Base-by-base conservation (phyloP, 169 alveolate genomes). In the Eimeria sp. region DNA sequence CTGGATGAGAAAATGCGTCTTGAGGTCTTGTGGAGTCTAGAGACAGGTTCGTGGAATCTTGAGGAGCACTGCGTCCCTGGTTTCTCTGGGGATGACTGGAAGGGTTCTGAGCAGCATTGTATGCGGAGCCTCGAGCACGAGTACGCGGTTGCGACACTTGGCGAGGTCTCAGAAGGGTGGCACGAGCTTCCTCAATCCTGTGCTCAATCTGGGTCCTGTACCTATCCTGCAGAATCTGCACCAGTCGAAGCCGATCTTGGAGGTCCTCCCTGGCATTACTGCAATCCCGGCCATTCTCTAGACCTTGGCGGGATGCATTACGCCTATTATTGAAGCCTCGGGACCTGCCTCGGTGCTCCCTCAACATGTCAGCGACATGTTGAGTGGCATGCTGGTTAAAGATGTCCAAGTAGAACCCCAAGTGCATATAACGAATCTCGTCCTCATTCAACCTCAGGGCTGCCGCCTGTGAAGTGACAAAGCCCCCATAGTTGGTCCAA, bases 181-280 rank as follows among this genome's bases (percentile, higher is more conserved):
- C 5, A 13, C 84, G 49, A 20, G 40, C 13, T n/a, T 73, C 34
- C 84, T 30, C 57, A 9, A 73, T 73, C 22, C 84, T 30, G 7
- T 7, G 58, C 54, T 73, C 84, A 18, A 73, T 40, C 9, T 40
- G 57, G 84, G 27, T 43, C 84, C 84, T 73, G 54, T 73, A 73
- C 18, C 84, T 73, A 5, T 30, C 84, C 18, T 73, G 84, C 49
- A 73, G 22, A 30, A 73, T 34, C 84, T 73, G 84, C 43, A 73
- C 7, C 34, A 73, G 57, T 25, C 84, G 20, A 2, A 73, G 51
- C 7, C 57, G 84, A 13, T 30, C 27, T 30, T 73, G 84, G 11
- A 73, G 25, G 14, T 73, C 84, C 4, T 30, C 58, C 18, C 40
- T 40, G 4, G 57, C 57, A 73, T 13, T 25, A 40, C 30, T 40